A percentile compares a stretch with the other conserved stretches of the same genome.
phyloP scores from a whole-genome alignment of 2,329 filamentous ascomycete species.

The Aureobasidium sp. region DNA sequence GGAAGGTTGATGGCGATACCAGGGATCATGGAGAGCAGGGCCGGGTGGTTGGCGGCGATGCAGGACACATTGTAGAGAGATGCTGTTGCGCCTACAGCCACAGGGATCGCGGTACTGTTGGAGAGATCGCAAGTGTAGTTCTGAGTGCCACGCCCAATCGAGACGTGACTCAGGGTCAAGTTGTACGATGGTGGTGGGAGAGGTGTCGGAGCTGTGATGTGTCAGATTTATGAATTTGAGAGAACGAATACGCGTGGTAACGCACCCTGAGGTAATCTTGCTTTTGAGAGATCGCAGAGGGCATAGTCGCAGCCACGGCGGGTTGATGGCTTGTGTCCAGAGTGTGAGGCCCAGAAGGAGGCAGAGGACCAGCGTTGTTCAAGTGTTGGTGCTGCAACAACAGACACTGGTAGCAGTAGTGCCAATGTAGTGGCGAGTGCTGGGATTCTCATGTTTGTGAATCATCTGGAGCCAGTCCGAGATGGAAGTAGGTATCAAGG shows the following conservation, averaged over 20 bases:
- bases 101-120: constrained; percentile 53
- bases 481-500: neutral
- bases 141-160: constrained; percentile 78
- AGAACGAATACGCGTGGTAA: neutral
- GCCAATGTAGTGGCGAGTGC: neutral
- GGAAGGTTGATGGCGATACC: constrained; percentile 60
- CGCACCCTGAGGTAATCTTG: constrained; percentile 1
- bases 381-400: neutral
- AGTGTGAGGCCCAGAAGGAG: constrained; percentile 3
- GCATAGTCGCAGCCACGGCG: constrained; percentile 1
- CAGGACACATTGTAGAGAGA: constrained; percentile 84
- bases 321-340: neutral
- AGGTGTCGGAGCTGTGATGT: constrained; percentile 27
- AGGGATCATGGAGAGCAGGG: constrained; percentile 56
- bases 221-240: neutral
- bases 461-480: neutral
- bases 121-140: constrained; percentile 74
- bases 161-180: constrained; percentile 63
- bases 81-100: constrained; percentile 63
- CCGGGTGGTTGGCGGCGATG: constrained; percentile 59
- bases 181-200: constrained; percentile 54
- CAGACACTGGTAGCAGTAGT: neutral
- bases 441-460: neutral
- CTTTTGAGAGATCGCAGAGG: constrained; percentile 5
- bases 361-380: constrained; percentile 5